Evolutionary conservation across 768 basidiomycete genomes (phyloP).

Genomic region (Lentinula guzmanii): DNA sequence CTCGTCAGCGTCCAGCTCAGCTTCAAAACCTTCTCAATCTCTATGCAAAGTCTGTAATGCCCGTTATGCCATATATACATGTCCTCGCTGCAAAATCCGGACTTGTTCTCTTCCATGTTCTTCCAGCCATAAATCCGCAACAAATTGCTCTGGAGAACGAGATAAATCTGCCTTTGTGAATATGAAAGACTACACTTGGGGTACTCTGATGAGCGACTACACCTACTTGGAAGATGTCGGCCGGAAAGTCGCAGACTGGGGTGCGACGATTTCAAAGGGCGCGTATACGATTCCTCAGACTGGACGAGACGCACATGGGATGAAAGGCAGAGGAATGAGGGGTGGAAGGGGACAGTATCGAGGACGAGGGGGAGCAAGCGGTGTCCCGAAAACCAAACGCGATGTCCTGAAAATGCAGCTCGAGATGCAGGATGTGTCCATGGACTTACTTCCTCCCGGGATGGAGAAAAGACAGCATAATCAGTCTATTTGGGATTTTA

Average conservation of each 20-base stretch:
- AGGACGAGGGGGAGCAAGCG: constrained; percentile 16
- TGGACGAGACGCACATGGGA: constrained; percentile 3
- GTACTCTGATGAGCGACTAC: constrained; percentile 87
- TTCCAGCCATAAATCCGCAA: constrained; percentile 53
- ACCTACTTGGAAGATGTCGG: constrained; percentile 79
- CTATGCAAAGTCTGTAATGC: constrained; percentile 47
- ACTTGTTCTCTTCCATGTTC: constrained; percentile 76
- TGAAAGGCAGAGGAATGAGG: constrained; percentile 11
- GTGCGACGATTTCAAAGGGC: constrained; percentile 59
- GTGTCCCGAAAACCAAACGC: constrained; percentile 41
- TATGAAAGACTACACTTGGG: constrained; percentile 82
- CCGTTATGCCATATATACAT: constrained; percentile 60
- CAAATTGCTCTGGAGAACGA: constrained; percentile 65
- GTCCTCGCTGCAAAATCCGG: constrained; percentile 65
- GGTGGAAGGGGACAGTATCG: constrained; percentile 15
- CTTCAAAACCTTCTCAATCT: constrained; percentile 10
- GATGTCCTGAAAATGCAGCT: constrained; percentile 67
- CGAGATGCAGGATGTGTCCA: constrained; percentile 58
- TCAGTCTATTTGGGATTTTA: constrained; percentile 79
- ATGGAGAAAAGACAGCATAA: constrained; percentile 78
- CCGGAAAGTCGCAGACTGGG: constrained; percentile 70
- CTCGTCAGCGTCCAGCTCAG: background rate
- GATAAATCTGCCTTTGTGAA: constrained; percentile 70
- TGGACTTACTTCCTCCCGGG: constrained; percentile 73
- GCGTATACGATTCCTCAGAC: constrained; percentile 34